These are phyloP conservation scores for Melocanna baccifera DNA, from an alignment of 176 grass and related monocot genomes.

Conservation along the genomic window DNA sequence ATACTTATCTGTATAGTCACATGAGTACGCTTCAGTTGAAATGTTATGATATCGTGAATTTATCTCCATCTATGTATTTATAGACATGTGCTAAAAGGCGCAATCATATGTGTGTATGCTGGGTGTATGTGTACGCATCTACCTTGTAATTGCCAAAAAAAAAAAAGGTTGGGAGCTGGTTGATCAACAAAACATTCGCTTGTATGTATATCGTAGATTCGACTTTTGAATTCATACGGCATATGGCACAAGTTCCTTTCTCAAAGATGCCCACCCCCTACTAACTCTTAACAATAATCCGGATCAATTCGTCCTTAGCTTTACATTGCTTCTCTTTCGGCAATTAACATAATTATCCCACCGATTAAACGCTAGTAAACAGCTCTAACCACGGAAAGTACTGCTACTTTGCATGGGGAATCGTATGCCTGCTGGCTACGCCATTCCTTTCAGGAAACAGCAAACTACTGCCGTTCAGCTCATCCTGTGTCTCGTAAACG, in stretches of 20 bases:
- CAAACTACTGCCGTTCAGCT: not conserved
- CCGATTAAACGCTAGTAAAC: not conserved
- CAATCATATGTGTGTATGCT: too few species aligned
- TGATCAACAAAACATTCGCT: not conserved
- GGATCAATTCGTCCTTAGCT: slow-evolving; percentile 41
- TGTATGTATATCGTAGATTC: not conserved
- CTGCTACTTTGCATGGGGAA: not conserved
- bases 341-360: slow-evolving; percentile 18
- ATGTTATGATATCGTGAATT: fast-evolving
- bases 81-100: fast-evolving
- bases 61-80: fast-evolving
- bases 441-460: not conserved
- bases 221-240: slow-evolving; percentile 22
- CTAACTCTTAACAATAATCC: not conserved
- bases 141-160: too few species aligned
- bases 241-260: slow-evolving; percentile 20
- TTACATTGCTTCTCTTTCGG: slow-evolving; percentile 4
- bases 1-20: too few species aligned
- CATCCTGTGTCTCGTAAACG: not conserved
- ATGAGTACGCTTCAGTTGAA: fast-evolving
- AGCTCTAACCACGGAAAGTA: not conserved
- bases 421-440: not conserved
- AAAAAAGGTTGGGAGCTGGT: not conserved
- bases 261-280: slow-evolving; percentile 36
- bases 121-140: fast-evolving